These are phyloP conservation scores for Rozella allomycis DNA, from an alignment of 371 early-diverging fungal species.

Conservation along the genomic window DNA sequence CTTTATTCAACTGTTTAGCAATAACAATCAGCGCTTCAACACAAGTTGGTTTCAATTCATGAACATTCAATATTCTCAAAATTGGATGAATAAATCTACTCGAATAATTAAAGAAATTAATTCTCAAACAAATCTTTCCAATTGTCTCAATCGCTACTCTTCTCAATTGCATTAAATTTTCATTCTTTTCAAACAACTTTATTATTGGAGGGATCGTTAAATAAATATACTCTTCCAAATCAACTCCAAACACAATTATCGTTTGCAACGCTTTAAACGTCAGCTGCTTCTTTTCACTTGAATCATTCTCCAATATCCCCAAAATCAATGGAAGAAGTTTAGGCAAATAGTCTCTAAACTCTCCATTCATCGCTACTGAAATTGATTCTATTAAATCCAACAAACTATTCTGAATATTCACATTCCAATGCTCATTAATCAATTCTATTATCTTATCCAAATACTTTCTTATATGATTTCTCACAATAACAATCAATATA, in stretches of 20 bases:
- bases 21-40: constrained; percentile 66
- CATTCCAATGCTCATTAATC: constrained; percentile 57
- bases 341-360: constrained; percentile 44
- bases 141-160: constrained; percentile 54
- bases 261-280: constrained; percentile 60
- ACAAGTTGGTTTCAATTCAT: constrained; percentile 38
- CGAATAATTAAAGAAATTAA: constrained; percentile 70
- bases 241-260: constrained; percentile 59
- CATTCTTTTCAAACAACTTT: constrained; percentile 48
- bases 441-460: constrained; percentile 54
- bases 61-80: constrained; percentile 38
- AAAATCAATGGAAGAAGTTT: constrained; percentile 55
- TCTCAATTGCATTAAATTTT: constrained; percentile 38
- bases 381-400: constrained; percentile 64
- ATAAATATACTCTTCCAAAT: constrained; percentile 80
- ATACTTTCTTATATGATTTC: constrained; percentile 66
- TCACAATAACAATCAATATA: constrained; percentile 60
- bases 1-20: constrained; percentile 61
- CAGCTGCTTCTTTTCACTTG: constrained; percentile 40
- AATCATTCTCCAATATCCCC: constrained; percentile 47
- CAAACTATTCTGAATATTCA: constrained; percentile 53
- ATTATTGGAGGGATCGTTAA: constrained; percentile 74
- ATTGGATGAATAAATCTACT: constrained; percentile 77
- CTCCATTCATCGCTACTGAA: constrained; percentile 61
- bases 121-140: constrained; percentile 47